Base-by-base conservation (phyloP, 768 basidiomycete genomes). In the Leccinum disarticulatum region DNA sequence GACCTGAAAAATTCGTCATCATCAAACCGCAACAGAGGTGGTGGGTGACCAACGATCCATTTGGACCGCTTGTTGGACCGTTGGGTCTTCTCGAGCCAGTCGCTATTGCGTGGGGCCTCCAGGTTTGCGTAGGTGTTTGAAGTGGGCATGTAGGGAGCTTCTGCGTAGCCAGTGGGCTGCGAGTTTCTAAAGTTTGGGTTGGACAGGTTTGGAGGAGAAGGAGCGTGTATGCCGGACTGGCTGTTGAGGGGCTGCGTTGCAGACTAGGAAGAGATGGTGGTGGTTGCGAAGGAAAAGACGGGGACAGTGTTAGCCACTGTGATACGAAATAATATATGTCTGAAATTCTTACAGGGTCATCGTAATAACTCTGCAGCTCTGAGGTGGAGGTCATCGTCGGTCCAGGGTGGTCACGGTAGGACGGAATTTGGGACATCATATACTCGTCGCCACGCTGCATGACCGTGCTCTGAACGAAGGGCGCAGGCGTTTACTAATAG, bases 1-100 rank as follows among this genome's bases (percentile, higher is more conserved):
- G 60, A 87, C 78, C 88, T 90, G 58, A 53, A 51, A 14, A 59
- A 46, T 22, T 28, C 15, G 55, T 55, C 30, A 43, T 51, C 38
- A 60, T 30, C n/a, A 52, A 6, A 15, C 8, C 17, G 33, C 31
- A 38, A 28, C 15, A 19, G 33, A 46, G 30, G 59, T 33, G 48
- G 58, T 36, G 36, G 27, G 47, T 25, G 5, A 80, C 86, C 65
- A 61, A 88, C 87, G 61, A 88, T 83, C 67, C 70, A 78, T 70
- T 82, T 87, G 53, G 83, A 83, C 28, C 82, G 80, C 36, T 62
- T 70, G 56, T 64, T 78, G 46, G 72, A 66, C 22, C 1, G 55
- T 28, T 73, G 65, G 2, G 66, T 69, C 65, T 74, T 67, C 57
- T 79, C 78, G 55, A 79, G 75, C 79, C 78, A 79, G 50, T 70